These are phyloP conservation scores for Hymenoscyphus occultus DNA, from an alignment of 2,329 filamentous ascomycete species.

Conservation along the genomic window DNA sequence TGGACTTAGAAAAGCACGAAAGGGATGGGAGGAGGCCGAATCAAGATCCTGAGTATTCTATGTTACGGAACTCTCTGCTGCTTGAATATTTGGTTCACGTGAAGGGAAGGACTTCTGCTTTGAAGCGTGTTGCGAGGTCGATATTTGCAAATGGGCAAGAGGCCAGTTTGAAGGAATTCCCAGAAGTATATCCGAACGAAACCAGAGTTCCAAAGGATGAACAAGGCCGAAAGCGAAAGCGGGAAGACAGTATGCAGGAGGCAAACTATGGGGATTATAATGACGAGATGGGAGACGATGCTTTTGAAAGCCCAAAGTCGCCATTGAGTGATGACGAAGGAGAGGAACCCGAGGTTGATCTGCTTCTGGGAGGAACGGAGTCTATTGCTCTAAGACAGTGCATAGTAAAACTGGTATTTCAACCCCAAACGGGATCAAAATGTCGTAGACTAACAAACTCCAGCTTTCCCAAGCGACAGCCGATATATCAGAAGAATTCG, in stretches of 20 bases:
- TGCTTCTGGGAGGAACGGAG: constrained; percentile 32
- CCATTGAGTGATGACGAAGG: constrained; percentile 16
- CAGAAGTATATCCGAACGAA: constrained; percentile 67
- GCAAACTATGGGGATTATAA: constrained; percentile 24
- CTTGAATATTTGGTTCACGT: constrained; percentile 46
- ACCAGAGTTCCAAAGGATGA: constrained; percentile 46
- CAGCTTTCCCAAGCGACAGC: constrained; percentile 36
- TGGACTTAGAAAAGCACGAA: constrained; percentile 42
- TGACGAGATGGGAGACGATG: constrained; percentile 50
- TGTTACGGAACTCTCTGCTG: constrained; percentile 56
- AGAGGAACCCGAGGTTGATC: constrained; percentile 13
- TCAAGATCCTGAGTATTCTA: constrained; percentile 29
- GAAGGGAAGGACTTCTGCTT: constrained; percentile 42
- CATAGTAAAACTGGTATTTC: constrained; percentile 31
- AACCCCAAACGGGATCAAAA: neutral
- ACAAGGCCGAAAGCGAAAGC: constrained; percentile 49
- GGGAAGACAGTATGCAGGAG: constrained; percentile 32
- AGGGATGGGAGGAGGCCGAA: constrained; percentile 34
- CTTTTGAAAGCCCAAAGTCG: constrained; percentile 43
- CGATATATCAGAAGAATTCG: constrained; percentile 46
- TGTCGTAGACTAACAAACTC: constrained; percentile 8
- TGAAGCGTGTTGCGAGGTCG: constrained; percentile 58
- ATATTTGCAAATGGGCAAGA: constrained; percentile 63
- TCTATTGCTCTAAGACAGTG: constrained; percentile 33
- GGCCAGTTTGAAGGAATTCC: constrained; percentile 53